Percentiles rank a stretch among this genome's conserved stretches.
Conservation (phyloP, 805 yeast genomes). For the Kuraishia ogatae region DNA sequence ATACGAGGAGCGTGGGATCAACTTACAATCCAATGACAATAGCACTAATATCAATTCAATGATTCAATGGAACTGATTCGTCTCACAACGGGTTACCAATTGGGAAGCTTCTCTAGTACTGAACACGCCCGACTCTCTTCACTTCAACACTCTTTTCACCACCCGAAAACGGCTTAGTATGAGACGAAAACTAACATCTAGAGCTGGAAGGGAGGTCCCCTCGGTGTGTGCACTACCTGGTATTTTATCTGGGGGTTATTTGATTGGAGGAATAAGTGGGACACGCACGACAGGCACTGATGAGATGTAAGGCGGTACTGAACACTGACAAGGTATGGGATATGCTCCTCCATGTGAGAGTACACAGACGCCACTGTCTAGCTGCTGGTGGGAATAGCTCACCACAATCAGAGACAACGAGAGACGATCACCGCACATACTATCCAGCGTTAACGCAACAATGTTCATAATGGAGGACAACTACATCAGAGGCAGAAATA, state of each 20-base stretch:
- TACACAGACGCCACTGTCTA: no score
- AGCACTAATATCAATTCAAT: neutral
- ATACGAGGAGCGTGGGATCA: no score
- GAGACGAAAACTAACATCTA: neutral
- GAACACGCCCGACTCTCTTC: neutral
- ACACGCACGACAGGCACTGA: neutral
- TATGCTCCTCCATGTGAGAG: no score
- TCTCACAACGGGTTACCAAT: neutral
- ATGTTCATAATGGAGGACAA: no score
- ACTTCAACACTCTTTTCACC: neutral
- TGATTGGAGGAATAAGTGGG: neutral
- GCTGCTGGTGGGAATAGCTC: no score
- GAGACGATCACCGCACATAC: no score
- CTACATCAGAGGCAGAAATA: no score
- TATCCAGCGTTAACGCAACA: no score
- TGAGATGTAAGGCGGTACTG: neutral
- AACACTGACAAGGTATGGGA: neutral
- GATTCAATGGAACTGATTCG: neutral
- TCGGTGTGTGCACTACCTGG: neutral
- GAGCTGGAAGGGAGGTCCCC: neutral
- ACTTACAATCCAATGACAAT: neutral
- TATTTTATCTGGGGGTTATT: neutral
- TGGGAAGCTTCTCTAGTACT: neutral
- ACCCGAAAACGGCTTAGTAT: neutral
- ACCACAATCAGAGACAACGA: no score